Conservation (phyloP, 139 green algal species). For the Closterium sp. region DNA sequence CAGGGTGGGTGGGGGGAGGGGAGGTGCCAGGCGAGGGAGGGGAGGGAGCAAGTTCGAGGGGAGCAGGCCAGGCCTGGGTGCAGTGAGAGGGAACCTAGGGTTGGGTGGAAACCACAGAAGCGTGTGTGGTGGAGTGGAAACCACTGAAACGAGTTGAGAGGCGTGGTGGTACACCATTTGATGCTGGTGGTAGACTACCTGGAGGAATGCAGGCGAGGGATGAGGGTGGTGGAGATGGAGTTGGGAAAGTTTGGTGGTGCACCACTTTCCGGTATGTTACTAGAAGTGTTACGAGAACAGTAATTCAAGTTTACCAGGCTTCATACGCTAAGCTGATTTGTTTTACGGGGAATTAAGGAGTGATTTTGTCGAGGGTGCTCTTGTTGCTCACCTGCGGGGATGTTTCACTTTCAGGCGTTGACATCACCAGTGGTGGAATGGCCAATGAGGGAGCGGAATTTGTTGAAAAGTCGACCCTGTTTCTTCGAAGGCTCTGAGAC, state of each 20-base stretch:
- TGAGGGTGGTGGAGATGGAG: not conserved
- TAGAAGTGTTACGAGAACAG: not conserved
- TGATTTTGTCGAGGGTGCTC: not conserved
- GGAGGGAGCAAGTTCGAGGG: not conserved
- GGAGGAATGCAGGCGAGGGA: not conserved
- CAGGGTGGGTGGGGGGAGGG: not conserved
- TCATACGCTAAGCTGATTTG: too few species aligned
- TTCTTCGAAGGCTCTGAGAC: not conserved
- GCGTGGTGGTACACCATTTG: not conserved
- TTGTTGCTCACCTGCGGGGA: not conserved
- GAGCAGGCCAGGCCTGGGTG: not conserved
- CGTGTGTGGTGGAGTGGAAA: not conserved
- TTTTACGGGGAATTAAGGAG: too few species aligned
- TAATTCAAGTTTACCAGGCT: too few species aligned
- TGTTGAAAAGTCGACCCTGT: not conserved
- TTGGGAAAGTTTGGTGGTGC: not conserved
- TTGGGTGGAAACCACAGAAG: not conserved
- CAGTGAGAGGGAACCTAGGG: not conserved
- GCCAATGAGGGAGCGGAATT: too few species aligned
- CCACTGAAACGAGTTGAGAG: not conserved
- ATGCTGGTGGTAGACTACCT: not conserved
- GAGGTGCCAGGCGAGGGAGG: not conserved
- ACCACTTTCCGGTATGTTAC: not conserved
- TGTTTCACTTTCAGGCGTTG: too few species aligned
- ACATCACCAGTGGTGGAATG: too few species aligned